Percentiles rank a stretch among this genome's conserved stretches.
Evolutionary conservation across 768 basidiomycete genomes (phyloP).

Genomic region (Tulasnella sp.): DNA sequence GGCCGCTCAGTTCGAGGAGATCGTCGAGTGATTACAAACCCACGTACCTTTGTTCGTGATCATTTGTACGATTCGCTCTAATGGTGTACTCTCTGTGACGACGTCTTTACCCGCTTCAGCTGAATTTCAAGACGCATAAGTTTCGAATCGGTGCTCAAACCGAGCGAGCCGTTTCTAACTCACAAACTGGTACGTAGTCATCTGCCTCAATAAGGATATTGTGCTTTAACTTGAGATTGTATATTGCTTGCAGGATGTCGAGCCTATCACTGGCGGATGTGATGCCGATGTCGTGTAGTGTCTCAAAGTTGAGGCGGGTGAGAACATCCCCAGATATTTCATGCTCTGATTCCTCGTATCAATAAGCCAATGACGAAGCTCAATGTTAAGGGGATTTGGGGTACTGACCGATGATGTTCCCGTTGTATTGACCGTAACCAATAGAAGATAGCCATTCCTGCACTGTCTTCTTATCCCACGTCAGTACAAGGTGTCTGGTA

Average conservation of each 20-base stretch:
- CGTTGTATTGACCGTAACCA: slow-evolving; percentile 79
- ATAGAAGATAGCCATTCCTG: slow-evolving; percentile 65
- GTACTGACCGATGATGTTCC: slow-evolving; percentile 61
- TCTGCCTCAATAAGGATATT: slow-evolving; percentile 73
- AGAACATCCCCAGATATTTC: slow-evolving; percentile 87
- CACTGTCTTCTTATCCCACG: slow-evolving; percentile 41
- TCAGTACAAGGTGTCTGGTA: slow-evolving; percentile 18
- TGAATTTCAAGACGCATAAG: slow-evolving; percentile 24
- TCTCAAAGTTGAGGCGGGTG: slow-evolving; percentile 69
- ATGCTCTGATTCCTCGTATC: slow-evolving; percentile 48
- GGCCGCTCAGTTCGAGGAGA: neutral
- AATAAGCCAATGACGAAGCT: neutral
- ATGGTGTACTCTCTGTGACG: slow-evolving; percentile 34
- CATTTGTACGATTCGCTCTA: slow-evolving; percentile 24
- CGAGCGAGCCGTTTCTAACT: slow-evolving; percentile 26
- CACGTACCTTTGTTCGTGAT: slow-evolving; percentile 26
- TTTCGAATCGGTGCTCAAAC: slow-evolving; percentile 16
- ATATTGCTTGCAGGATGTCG: slow-evolving; percentile 84
- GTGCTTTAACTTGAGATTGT: slow-evolving; percentile 76
- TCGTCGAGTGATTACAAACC: neutral
- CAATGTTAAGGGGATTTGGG: slow-evolving; percentile 16
- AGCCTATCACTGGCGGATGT: slow-evolving; percentile 86
- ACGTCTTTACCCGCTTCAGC: slow-evolving; percentile 53
- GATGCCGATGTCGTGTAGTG: slow-evolving; percentile 79
- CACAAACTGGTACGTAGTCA: slow-evolving; percentile 83